Conservation (phyloP, 805 yeast species). For the Kuraishia cidri region DNA sequence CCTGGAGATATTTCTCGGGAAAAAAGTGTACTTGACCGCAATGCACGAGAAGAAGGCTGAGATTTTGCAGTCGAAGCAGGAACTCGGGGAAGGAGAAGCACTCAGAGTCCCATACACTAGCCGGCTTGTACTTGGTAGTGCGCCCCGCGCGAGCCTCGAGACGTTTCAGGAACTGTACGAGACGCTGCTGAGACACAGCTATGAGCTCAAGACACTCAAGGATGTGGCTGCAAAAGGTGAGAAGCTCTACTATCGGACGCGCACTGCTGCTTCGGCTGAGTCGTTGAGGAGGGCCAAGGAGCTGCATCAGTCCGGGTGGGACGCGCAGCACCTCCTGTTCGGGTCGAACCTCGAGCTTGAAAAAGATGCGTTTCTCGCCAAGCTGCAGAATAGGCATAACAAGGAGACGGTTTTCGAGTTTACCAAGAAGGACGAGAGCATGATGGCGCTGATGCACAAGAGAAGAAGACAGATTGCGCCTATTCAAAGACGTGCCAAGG, state of each 20-base stretch:
- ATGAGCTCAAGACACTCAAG: constrained; percentile 55
- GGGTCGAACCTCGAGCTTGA: constrained; percentile 71
- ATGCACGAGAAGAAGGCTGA: constrained; percentile 59
- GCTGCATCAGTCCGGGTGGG: constrained; percentile 74
- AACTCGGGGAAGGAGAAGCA: constrained; percentile 17
- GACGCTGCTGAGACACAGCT: constrained; percentile 47
- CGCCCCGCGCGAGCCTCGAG: constrained; percentile 71
- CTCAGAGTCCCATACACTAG: constrained; percentile 55
- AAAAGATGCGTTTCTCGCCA: constrained; percentile 62
- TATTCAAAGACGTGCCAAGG: constrained; percentile 69
- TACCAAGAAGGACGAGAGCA: constrained; percentile 56
- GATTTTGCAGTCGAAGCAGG: constrained; percentile 33
- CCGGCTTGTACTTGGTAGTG: constrained; percentile 73
- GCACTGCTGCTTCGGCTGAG: constrained; percentile 80
- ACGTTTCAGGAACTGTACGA: constrained; percentile 63
- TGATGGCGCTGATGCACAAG: constrained; percentile 76
- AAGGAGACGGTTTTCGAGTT: constrained; percentile 95
- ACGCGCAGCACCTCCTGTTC: constrained; percentile 73
- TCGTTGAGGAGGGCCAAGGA: constrained; percentile 84
- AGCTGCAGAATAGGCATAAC: constrained; percentile 55
- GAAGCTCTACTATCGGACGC: constrained; percentile 73
- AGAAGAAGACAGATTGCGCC: constrained; percentile 87
- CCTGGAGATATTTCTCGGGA: constrained; percentile 82
- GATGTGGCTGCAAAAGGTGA: constrained; percentile 85
- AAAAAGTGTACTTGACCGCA: constrained; percentile 62